Conservation (phyloP, 2,329 filamentous ascomycete species). For the Achaetomium macrosporum region DNA sequence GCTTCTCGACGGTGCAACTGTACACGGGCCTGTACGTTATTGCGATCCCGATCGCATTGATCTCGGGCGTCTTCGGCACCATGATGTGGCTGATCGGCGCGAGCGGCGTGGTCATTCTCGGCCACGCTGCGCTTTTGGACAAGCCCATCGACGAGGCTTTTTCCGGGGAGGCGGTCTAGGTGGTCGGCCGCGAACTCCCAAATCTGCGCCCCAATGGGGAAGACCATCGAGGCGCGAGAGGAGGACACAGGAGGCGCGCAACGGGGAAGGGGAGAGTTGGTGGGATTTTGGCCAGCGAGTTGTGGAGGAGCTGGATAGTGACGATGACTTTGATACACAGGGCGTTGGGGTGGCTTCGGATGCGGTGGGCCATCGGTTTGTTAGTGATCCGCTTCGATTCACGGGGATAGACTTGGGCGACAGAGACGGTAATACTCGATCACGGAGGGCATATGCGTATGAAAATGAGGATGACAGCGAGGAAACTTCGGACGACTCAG, state of each 20-base stretch:
- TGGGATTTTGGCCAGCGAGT: conserved; percentile 40
- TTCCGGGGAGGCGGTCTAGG: conserved; percentile 99
- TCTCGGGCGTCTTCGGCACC: conserved; percentile 76
- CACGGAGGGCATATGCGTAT: conserved; percentile 35
- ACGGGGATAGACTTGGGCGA: conserved; percentile 54
- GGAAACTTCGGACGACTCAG: conserved; percentile 40
- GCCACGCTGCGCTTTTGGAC: conserved; percentile 92
- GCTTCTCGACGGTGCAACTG: conserved; percentile 84
- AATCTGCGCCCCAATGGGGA: conserved; percentile 92
- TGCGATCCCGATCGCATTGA: conserved; percentile 76
- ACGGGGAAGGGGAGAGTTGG: conserved; percentile 38
- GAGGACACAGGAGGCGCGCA: conserved; percentile 51
- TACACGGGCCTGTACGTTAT: conserved; percentile 84
- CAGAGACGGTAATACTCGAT: conserved; percentile 33
- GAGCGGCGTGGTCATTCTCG: conserved; percentile 85
- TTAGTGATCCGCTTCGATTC: conserved; percentile 56
- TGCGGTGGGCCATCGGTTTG: conserved; percentile 41
- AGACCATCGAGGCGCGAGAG: conserved; percentile 92
- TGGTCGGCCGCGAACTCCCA: conserved; percentile 99
- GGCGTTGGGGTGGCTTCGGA: conserved; percentile 44
- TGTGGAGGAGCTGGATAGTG: conserved; percentile 65
- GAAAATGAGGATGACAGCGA: conserved; percentile 43
- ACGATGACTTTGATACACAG: conserved; percentile 49
- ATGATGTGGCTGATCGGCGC: conserved; percentile 95
- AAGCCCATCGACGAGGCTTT: conserved; percentile 99